Evolutionary conservation across 306 rosid species (phyloP).

Genomic region (Castanopsis chinensis): DNA sequence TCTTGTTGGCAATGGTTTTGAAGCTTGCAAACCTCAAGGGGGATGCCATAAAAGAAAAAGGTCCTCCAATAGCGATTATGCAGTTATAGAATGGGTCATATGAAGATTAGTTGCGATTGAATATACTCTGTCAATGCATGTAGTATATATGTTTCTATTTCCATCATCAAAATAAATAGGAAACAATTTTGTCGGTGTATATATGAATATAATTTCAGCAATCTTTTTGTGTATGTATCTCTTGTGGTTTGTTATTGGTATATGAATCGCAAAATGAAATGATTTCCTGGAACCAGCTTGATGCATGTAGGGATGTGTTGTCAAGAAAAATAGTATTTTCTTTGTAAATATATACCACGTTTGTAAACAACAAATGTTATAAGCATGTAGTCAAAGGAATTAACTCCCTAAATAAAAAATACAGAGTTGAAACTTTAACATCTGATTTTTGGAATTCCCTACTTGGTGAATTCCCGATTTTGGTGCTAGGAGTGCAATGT

Average conservation of each 20-base stretch:
- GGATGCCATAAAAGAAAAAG: too few species aligned
- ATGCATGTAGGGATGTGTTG: neutral
- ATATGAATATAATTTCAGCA: neutral
- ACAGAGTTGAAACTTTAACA: too few species aligned
- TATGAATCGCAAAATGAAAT: neutral
- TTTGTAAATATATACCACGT: neutral
- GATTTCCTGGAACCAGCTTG: neutral
- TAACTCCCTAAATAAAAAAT: neutral
- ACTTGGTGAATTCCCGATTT: neutral
- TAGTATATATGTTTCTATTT: neutral
- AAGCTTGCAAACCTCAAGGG: too few species aligned
- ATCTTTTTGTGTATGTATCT: neutral
- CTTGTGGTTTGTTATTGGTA: neutral
- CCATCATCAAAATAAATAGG: neutral
- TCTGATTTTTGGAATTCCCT: too few species aligned
- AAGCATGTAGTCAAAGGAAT: neutral
- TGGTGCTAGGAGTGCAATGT: neutral
- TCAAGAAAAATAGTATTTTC: neutral
- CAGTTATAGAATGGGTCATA: neutral
- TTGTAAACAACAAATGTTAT: neutral
- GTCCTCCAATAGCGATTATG: too few species aligned
- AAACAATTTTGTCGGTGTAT: neutral
- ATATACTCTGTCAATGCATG: neutral
- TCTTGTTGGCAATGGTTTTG: neutral
- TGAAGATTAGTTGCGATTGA: neutral